These are phyloP conservation scores for Apophysomyces variabilis DNA, from an alignment of 371 early-diverging fungal genomes.

Conservation along the genomic window DNA sequence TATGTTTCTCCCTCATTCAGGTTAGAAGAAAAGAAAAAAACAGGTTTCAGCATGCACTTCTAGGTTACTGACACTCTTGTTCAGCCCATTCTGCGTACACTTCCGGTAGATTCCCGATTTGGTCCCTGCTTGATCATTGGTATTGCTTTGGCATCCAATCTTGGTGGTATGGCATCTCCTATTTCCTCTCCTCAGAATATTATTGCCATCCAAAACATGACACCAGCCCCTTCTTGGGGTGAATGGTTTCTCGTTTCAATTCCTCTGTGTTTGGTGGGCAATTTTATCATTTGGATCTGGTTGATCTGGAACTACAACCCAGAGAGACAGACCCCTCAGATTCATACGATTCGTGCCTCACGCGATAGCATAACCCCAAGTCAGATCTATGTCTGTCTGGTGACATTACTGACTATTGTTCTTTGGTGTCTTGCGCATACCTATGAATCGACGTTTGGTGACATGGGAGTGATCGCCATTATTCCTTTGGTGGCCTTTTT, in stretches of 20 bases:
- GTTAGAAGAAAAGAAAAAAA: conserved; percentile 33
- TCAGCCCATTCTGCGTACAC: conserved; percentile 77
- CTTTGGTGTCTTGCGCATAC: conserved; percentile 78
- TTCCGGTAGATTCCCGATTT: conserved; percentile 69
- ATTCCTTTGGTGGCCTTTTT: conserved; percentile 82
- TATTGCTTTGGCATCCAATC: conserved; percentile 82
- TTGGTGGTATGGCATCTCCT: conserved; percentile 89
- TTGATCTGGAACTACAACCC: conserved; percentile 67
- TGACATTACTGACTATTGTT: conserved; percentile 72
- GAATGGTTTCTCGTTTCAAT: conserved; percentile 68
- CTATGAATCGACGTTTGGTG: conserved; percentile 69
- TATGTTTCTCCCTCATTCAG: conserved; percentile 93
- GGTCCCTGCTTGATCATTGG: conserved; percentile 78
- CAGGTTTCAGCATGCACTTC: too few species aligned
- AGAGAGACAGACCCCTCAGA: conserved; percentile 59
- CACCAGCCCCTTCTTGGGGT: conserved; percentile 71
- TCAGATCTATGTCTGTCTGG: conserved; percentile 65
- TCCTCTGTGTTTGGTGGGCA: conserved; percentile 66
- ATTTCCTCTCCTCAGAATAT: conserved; percentile 85
- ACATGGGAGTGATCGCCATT: conserved; percentile 85
- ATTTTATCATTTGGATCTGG: conserved; percentile 73
- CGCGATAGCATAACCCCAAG: conserved; percentile 61
- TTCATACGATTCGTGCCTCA: conserved; percentile 59
- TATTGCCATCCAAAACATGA: conserved; percentile 77
- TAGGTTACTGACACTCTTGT: too few species aligned